Evolutionary conservation across 1,139 yeast genomes (phyloP).

Genomic region (Arxiozyma bovina): DNA sequence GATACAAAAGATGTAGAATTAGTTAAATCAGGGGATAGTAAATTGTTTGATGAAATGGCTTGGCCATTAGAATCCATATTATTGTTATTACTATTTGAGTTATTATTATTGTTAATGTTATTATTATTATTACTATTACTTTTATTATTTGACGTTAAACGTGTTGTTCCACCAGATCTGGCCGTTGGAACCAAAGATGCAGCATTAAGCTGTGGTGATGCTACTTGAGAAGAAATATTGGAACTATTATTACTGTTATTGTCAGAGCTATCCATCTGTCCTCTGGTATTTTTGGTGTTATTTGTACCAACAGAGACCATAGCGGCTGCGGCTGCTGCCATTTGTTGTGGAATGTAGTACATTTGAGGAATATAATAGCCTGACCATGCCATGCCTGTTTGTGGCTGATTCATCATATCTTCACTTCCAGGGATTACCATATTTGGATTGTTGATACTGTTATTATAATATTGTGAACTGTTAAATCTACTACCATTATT

Average conservation of each 20-base stretch:
- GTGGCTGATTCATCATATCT: background rate
- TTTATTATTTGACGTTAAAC: conserved; percentile 7
- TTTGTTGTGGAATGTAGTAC: conserved; percentile 21
- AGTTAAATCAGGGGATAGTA: conserved; percentile 7
- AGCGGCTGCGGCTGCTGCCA: conserved; percentile 7
- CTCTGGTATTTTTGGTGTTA: background rate
- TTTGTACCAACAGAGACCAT: conserved; percentile 4
- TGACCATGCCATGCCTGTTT: conserved; percentile 11
- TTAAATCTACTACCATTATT: conserved; percentile 3
- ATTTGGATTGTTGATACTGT: conserved; percentile 3
- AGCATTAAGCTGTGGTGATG: background rate
- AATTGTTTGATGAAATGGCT: background rate
- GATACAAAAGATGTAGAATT: background rate
- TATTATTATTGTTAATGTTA: no score
- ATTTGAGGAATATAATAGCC: conserved; percentile 20
- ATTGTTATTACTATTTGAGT: background rate
- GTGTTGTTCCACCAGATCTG: conserved; percentile 6
- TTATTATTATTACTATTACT: background rate
- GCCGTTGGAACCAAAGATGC: background rate
- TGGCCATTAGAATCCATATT: background rate
- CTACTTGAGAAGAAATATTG: background rate
- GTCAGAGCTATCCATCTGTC: background rate
- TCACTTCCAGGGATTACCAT: background rate
- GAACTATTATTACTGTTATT: background rate
- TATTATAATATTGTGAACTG: conserved; percentile 3